Base-by-base conservation (phyloP, 1,284 basidiomycete species). In the Rhodotorula sp. region DNA sequence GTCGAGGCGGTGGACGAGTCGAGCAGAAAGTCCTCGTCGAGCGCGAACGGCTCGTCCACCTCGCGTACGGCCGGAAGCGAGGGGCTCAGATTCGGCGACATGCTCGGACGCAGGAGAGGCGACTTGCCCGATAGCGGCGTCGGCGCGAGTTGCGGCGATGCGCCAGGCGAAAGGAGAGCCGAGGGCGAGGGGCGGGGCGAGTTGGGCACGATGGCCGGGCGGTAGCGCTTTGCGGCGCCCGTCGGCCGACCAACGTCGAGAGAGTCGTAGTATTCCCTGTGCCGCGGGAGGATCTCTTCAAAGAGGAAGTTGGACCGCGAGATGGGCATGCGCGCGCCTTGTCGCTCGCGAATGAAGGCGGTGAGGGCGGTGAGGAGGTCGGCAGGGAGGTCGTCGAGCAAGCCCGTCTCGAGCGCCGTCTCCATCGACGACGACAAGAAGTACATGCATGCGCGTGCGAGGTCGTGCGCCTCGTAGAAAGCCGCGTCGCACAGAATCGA, bases 381-480 rank as follows among this genome's bases (percentile, higher is more conserved):
- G 34, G 84, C 80, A 7, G 90, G 85, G 60, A 97, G 86, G 61
- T 84, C 82, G 75, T 91, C 91, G 34, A 99, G 86, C 77, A 93
- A 86, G 8, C 87, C 87, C 45, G 85, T 85, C 80, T 97, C 93
- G 34, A 99, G 86, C 66, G 97, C 86, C 0, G 90, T 89, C 81
- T 99, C 97, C 84, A 97, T 85, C 79, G 92, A 94, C 69, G 87
- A 86, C 3, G 88, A 84, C 76, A 95, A 89, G 81, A 95, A 98
- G 55, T 86, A 86, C 80, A 95, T 91, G 23, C 95, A 84, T 61
- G 89, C 87, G 34, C 87, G 84, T 45, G 89, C 86, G 65, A 99
- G 87, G 8, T 88, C 86, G 23, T 82, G 80, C 2, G 90, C 91
- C 77, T 93, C 86, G 82, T 89, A 91, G 80, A 91, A 88, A 0